phyloP scores from a whole-genome alignment of 768 basidiomycete species.

The Floccularia luteovirens region DNA sequence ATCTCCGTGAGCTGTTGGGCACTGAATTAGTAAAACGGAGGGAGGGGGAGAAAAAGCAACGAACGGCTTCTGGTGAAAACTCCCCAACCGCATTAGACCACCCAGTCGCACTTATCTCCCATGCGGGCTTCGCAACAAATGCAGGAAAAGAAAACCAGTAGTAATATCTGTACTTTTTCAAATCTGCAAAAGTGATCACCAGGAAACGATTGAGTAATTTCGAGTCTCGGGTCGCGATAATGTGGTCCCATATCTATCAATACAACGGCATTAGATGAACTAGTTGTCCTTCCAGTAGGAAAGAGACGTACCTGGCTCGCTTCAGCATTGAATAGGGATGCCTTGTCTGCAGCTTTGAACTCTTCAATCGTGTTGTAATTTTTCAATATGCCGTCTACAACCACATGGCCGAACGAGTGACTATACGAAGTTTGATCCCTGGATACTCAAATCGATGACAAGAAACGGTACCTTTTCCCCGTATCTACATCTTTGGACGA shows the following conservation, averaged over 20 bases:
- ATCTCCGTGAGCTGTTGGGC: constrained; percentile 42
- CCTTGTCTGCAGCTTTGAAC: constrained; percentile 86
- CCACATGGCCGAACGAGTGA: neutral
- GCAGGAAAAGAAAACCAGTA: constrained; percentile 99
- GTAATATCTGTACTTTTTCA: constrained; percentile 96
- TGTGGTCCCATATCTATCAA: constrained; percentile 65
- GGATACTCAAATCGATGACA: neutral
- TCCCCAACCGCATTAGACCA: constrained; percentile 45
- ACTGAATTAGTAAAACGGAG: constrained; percentile 1
- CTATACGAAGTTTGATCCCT: neutral
- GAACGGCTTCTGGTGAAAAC: constrained; percentile 34
- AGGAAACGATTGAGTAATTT: constrained; percentile 70
- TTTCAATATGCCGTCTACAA: constrained; percentile 75
- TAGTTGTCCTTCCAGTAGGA: neutral
- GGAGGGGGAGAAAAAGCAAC: constrained; percentile 6
- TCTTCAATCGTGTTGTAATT: constrained; percentile 98
- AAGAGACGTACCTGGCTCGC: constrained; percentile 48
- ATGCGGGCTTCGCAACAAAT: constrained; percentile 81
- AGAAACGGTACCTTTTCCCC: neutral
- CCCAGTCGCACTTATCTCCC: constrained; percentile 72
- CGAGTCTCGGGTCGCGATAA: constrained; percentile 42
- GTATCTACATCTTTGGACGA: no score
- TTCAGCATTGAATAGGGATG: constrained; percentile 69
- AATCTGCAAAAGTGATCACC: constrained; percentile 89
- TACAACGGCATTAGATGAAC: no score